These are phyloP conservation scores for Tagetes patula DNA, from an alignment of 129 eudicot genomes.

Conservation along the genomic window DNA sequence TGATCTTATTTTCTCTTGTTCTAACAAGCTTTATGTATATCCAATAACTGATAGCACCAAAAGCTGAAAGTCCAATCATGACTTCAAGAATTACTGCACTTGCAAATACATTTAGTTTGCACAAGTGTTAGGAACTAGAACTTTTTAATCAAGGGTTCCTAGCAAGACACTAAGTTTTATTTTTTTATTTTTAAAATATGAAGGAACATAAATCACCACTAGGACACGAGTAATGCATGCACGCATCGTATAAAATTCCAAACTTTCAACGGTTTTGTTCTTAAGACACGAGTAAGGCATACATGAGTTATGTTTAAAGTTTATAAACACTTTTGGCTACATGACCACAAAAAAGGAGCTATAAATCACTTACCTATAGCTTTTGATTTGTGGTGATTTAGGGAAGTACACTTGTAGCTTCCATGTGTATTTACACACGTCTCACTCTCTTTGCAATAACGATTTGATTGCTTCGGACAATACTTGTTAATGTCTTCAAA, in stretches of 20 bases:
- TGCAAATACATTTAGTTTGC: conserved; percentile 11
- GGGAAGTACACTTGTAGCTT: conserved; percentile 32
- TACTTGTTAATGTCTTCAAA: conserved; percentile 2
- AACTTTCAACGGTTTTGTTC: too few relatives aligned
- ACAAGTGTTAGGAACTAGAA: neutral
- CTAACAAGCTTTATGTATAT: neutral
- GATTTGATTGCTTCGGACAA: conserved; percentile 9
- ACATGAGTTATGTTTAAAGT: too few relatives aligned
- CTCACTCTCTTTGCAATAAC: conserved; percentile 30
- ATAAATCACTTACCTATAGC: conserved; percentile 22
- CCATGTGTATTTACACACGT: conserved; percentile 32
- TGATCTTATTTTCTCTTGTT: conserved; percentile 21
- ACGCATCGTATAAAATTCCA: too few relatives aligned
- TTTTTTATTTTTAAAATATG: too few relatives aligned
- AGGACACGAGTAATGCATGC: too few relatives aligned
- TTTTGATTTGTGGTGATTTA: neutral
- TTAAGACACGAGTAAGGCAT: too few relatives aligned
- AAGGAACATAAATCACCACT: too few relatives aligned
- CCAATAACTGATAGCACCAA: conserved; percentile 18
- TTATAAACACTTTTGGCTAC: too few relatives aligned
- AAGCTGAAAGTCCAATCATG: conserved; percentile 17
- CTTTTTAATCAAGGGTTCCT: neutral
- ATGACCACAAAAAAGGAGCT: neutral
- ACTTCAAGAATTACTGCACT: neutral
- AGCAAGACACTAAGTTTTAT: neutral